A percentile compares a stretch with the other conserved stretches of the same genome.
phyloP scores from a whole-genome alignment of 495 filamentous ascomycete genomes.

The Xylaria cubensis region DNA sequence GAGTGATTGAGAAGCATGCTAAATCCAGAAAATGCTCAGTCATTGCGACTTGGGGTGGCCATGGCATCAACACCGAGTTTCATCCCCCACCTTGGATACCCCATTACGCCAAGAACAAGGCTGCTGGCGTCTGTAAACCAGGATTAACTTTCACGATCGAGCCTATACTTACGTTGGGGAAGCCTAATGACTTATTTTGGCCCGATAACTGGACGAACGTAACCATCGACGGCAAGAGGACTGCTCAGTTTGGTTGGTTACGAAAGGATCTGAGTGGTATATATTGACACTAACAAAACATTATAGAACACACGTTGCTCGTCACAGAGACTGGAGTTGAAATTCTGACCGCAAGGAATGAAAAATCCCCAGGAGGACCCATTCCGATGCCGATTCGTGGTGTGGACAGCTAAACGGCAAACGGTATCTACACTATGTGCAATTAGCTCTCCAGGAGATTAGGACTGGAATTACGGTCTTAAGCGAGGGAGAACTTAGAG shows the following conservation, averaged over 20 bases:
- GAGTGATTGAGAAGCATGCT: conserved; percentile 83
- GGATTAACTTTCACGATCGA: conserved; percentile 93
- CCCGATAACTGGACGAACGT: conserved; percentile 87
- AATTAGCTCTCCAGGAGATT: neutral
- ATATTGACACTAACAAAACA: neutral
- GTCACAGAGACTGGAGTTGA: conserved; percentile 93
- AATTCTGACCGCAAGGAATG: conserved; percentile 81
- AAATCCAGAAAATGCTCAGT: conserved; percentile 75
- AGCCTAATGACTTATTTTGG: conserved; percentile 78
- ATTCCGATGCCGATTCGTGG: conserved; percentile 62
- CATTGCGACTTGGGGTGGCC: conserved; percentile 81
- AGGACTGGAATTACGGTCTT: neutral
- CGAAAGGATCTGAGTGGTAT: neutral
- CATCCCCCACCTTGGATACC: conserved; percentile 82
- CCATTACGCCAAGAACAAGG: conserved; percentile 88
- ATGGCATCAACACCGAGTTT: conserved; percentile 84
- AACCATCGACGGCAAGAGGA: conserved; percentile 76
- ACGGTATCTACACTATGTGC: neutral
- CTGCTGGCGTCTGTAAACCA: conserved; percentile 77
- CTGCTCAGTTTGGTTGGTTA: conserved; percentile 73
- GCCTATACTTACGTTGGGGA: conserved; percentile 81
- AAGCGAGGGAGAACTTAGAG: neutral
- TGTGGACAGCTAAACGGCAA: neutral
- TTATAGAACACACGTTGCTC: conserved; percentile 84
- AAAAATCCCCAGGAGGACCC: conserved; percentile 82